Evolutionary conservation across 192 early-diverging fungal genomes (phyloP).

Genomic region (Spizellomyces sp.): DNA sequence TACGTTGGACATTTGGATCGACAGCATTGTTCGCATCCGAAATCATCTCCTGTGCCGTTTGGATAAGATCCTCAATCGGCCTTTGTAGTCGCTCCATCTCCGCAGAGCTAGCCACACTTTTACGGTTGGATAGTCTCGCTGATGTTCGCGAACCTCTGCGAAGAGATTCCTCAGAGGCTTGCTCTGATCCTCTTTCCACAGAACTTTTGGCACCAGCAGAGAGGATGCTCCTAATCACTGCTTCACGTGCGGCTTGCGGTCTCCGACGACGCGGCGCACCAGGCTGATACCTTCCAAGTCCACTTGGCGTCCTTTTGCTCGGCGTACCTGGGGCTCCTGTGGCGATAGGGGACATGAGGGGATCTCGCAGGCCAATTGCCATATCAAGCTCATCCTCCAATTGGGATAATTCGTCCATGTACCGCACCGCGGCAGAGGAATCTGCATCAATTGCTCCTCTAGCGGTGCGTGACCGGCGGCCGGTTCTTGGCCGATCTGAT

Average conservation of each 20-base stretch:
- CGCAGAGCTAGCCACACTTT: background rate
- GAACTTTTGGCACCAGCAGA: background rate
- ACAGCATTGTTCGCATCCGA: constrained; percentile 16
- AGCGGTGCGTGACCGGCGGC: background rate
- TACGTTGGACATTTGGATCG: constrained; percentile 28
- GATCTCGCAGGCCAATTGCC: constrained; percentile 36
- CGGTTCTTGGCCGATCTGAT: background rate
- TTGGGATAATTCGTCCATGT: constrained; percentile 48
- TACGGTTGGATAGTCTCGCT: background rate
- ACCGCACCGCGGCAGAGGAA: constrained; percentile 34
- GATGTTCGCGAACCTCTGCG: background rate
- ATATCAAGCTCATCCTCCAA: constrained; percentile 54
- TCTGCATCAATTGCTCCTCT: constrained; percentile 4
- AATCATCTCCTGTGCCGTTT: constrained; percentile 40
- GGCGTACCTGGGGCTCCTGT: background rate
- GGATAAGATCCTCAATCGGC: constrained; percentile 42
- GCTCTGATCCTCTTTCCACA: background rate
- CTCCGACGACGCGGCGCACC: constrained; percentile 15
- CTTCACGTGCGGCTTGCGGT: constrained; percentile 1
- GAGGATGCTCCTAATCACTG: constrained; percentile 17
- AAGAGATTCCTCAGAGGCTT: background rate
- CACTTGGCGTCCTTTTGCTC: background rate
- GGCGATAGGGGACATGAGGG: background rate
- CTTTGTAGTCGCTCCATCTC: background rate
- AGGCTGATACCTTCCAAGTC: constrained; percentile 27